Evolutionary conservation across 2,329 filamentous ascomycete species (phyloP), one percentile per base, ranked within the genome.

Genomic region (Botrytis galanthina): DNA sequence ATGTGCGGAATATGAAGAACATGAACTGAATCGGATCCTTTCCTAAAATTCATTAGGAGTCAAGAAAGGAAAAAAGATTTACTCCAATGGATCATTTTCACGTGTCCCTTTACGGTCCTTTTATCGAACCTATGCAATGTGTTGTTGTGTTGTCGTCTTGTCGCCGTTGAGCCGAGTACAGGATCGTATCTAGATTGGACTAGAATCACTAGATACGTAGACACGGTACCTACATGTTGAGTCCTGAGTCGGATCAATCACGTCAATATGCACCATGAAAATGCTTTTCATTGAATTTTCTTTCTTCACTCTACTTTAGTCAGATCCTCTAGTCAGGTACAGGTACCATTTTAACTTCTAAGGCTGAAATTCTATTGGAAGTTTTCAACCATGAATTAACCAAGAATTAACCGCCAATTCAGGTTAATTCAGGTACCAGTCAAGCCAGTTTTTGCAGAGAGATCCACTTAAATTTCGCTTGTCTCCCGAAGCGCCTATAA

Each of bases 401-500:
- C 32, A 42, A 16, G n/a, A 37, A 57, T 68, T 54, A 68, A 68
- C 46, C 64, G 37, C n/a, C 16, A 63, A 35, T 32, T 39, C 20
- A 8, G 5, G 22, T 44, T 46, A 66, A 32, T 42, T 57, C 66
- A 68, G 66, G 66, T 57, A 57, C 64, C 32, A 5, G 35, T n/a
- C 35, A 7, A 37, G 5, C 35, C 35, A 20, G 1, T 44, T 10
- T 12, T 46, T 32, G 1, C 39, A 9, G n/a, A 46, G 32, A 18
- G 6, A 29, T 42, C 8, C 18, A 57, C 37, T 42, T 22, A 57
- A 68, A 57, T 57, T 37, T 68, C 48, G 66, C 48, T 57, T 68
- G 26, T 22, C 18, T 42, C n/a, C 48, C 66, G 66, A 68, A 57
- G 63, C 46, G 32, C 46, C 63, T 54, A 51, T 54, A 46, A 67